Evolutionary conservation across 805 yeast species (phyloP).

Genomic region (Lachancea fermentati): DNA sequence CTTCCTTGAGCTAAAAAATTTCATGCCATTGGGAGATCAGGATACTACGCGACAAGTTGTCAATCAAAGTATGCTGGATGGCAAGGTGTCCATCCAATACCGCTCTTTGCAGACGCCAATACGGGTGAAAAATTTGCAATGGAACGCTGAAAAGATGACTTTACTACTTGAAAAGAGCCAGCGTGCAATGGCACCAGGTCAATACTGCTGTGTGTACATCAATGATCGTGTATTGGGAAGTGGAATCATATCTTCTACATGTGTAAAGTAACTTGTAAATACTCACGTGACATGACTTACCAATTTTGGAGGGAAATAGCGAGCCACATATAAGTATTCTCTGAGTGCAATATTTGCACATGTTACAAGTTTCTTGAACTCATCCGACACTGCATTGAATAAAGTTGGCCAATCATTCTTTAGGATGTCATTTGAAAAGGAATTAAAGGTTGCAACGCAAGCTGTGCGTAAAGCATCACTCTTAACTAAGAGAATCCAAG

Average conservation of each 20-base stretch:
- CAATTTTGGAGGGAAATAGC: neutral
- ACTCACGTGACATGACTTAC: constrained; percentile 1
- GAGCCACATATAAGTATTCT: too few relatives aligned
- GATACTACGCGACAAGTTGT: constrained; percentile 1
- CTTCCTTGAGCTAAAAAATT: constrained; percentile 38
- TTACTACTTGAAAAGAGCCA: constrained; percentile 42
- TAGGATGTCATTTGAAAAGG: constrained; percentile 47
- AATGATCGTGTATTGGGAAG: constrained; percentile 65
- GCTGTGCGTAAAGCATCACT: constrained; percentile 87
- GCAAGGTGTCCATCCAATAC: constrained; percentile 48
- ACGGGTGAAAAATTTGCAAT: constrained; percentile 26
- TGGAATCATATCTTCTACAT: constrained; percentile 31
- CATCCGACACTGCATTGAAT: neutral
- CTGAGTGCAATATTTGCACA: too few relatives aligned
- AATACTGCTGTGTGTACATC: constrained; percentile 67
- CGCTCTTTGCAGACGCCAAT: constrained; percentile 68
- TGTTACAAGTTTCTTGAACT: neutral
- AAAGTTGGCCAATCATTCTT: neutral
- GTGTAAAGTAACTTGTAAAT: constrained; percentile 3
- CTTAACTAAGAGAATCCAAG: constrained; percentile 62
- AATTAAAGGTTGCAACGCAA: constrained; percentile 72
- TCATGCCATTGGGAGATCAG: constrained; percentile 17
- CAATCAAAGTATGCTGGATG: constrained; percentile 4
- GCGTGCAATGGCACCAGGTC: constrained; percentile 88
- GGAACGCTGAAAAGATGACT: constrained; percentile 15